phyloP scores from a whole-genome alignment of 148 eudicot species.

The Polygonum aviculare region DNA sequence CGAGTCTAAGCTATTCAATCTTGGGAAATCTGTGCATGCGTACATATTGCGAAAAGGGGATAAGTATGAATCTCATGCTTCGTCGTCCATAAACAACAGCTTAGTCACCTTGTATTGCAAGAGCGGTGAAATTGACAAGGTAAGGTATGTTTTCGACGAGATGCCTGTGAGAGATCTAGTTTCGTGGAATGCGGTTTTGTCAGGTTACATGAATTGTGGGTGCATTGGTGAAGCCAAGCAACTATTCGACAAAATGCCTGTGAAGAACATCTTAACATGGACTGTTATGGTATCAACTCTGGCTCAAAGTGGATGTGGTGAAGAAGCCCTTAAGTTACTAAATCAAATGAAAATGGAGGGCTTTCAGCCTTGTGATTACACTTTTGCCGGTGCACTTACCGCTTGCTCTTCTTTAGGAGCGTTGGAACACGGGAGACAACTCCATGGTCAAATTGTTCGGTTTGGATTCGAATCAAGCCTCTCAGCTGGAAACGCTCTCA shows the following conservation, averaged over 20 bases:
- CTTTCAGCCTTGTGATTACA: constrained; percentile 49
- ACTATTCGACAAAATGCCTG: constrained; percentile 36
- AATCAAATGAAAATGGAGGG: constrained; percentile 49
- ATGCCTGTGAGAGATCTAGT: constrained; percentile 41
- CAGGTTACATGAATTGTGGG: constrained; percentile 33
- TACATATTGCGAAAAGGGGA: constrained; percentile 39
- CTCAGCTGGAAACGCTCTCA: constrained; percentile 52
- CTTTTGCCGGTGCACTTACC: constrained; percentile 48
- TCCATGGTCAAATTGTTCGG: constrained; percentile 42
- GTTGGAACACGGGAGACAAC: constrained; percentile 45
- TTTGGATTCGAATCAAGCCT: constrained; percentile 49
- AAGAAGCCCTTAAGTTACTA: constrained; percentile 44
- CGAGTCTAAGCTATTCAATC: constrained; percentile 28
- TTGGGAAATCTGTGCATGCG: constrained; percentile 48
- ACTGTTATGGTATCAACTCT: constrained; percentile 47
- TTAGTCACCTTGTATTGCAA: constrained; percentile 48
- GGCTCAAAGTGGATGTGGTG: constrained; percentile 52
- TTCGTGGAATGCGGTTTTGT: constrained; percentile 51
- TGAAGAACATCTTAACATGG: constrained; percentile 48
- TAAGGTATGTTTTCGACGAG: constrained; percentile 30
- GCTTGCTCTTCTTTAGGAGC: constrained; percentile 56
- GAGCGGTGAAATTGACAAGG: constrained; percentile 37
- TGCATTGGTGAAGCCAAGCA: constrained; percentile 31
- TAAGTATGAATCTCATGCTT: constrained; percentile 20
- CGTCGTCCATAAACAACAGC: constrained; percentile 39